phyloP scores from a whole-genome alignment of 345 rosid genomes.

The Eucalyptus curtisii region DNA sequence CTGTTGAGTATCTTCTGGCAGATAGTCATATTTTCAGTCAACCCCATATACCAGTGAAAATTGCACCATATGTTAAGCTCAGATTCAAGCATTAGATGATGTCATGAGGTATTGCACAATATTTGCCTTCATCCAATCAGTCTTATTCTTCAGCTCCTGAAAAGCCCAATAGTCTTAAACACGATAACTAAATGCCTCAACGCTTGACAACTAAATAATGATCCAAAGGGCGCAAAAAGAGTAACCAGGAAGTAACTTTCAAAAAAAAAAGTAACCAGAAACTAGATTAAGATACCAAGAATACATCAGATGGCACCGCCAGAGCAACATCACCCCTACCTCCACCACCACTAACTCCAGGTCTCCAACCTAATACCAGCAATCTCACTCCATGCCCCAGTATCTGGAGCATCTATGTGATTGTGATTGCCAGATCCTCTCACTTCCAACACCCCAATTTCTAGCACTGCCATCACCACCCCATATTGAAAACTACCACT shows the following conservation, averaged over 20 bases:
- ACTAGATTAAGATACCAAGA: not conserved
- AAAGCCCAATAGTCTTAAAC: not conserved
- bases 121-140: not conserved
- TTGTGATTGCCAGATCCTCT: not conserved
- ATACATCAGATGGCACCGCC: not conserved
- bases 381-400: not conserved
- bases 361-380: not conserved
- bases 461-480: not conserved
- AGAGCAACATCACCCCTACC: not conserved
- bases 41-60: not conserved
- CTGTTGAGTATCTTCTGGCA: not conserved
- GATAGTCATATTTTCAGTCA: not conserved
- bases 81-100: not conserved
- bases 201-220: not conserved
- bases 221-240: not conserved
- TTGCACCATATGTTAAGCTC: not conserved
- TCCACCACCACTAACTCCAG: not conserved
- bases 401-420: not conserved
- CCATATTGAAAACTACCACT: not conserved
- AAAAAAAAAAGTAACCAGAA: not conserved
- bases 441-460: not conserved
- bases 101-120: not conserved
- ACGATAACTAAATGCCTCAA: not conserved
- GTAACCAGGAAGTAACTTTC: not conserved
- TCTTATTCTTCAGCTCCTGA: not conserved